Evolutionary conservation across 257 asterid genomes (phyloP).

Genomic region (Fraxinus excelsior): DNA sequence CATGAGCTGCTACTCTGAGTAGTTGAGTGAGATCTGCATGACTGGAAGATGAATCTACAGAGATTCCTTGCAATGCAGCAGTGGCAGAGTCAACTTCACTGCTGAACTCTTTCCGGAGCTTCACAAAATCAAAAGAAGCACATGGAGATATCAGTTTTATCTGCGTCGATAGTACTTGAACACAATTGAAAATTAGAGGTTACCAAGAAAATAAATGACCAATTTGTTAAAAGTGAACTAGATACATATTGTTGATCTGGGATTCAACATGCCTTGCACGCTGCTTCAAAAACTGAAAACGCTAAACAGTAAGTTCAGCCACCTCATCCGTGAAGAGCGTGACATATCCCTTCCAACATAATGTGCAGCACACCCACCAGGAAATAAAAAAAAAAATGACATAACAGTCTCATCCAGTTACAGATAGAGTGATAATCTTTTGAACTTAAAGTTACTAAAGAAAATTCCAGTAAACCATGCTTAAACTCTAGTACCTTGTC

Average conservation of each 20-base stretch:
- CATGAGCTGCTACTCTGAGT: constrained; percentile 78
- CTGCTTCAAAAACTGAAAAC: not conserved
- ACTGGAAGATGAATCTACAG: constrained; percentile 63
- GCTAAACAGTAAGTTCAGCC: not conserved
- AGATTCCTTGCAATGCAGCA: constrained; percentile 61
- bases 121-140: constrained; percentile 28
- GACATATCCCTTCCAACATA: not conserved
- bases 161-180: constrained; percentile 1
- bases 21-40: constrained; percentile 86
- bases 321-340: not conserved
- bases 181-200: constrained; percentile 6
- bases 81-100: constrained; percentile 69
- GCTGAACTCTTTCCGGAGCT: constrained; percentile 88
- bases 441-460: not conserved
- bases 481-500: not conserved
- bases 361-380: not conserved
- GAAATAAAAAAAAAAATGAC: not conserved
- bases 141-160: constrained; percentile 21
- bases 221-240: not conserved
- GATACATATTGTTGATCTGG: not conserved
- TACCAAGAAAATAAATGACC: not conserved
- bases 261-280: not conserved
- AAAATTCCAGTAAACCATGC: not conserved
- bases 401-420: not conserved
- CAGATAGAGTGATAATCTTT: not conserved